Evolutionary conservation across 73 alveolate genomes (phyloP).

Genomic region (Blepharisma stoltei): DNA sequence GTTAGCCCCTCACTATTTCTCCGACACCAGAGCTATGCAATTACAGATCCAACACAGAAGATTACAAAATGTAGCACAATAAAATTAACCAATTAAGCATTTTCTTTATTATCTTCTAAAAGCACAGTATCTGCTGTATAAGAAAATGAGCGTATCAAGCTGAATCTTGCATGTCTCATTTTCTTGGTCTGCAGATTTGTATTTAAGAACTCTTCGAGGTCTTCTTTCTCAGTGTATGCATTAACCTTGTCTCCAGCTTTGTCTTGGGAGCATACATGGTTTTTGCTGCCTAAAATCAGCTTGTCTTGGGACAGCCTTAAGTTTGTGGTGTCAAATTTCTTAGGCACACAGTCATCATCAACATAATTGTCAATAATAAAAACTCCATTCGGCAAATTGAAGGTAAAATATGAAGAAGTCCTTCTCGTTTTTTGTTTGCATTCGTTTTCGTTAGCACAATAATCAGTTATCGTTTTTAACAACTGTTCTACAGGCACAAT

Average conservation of each 20-base stretch:
- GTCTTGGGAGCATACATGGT: background rate
- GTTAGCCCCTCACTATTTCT: constrained; percentile 88
- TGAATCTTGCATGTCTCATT: too few relatives aligned
- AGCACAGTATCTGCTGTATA: too few relatives aligned
- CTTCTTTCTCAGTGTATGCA: too few relatives aligned
- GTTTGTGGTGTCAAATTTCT: background rate
- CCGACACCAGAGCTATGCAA: constrained; percentile 52
- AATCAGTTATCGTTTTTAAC: too few relatives aligned
- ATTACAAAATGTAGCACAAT: constrained; percentile 21
- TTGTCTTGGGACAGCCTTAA: background rate
- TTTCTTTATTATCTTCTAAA: too few relatives aligned
- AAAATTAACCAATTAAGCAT: too few relatives aligned
- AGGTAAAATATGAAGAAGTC: background rate
- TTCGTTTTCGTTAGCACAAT: background rate
- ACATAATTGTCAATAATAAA: background rate
- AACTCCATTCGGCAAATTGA: background rate
- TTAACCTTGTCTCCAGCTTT: background rate
- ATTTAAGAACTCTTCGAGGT: too few relatives aligned
- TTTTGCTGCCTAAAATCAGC: background rate
- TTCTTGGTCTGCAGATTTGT: too few relatives aligned
- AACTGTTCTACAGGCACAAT: too few relatives aligned
- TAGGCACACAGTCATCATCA: background rate
- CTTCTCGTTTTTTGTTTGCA: background rate
- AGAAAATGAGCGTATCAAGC: too few relatives aligned
- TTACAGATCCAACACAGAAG: constrained; percentile 54